Percentiles rank a stretch among this genome's conserved stretches.
These are phyloP conservation scores for Vicia villosa DNA, from an alignment of 306 rosid species.

Conservation along the genomic window DNA sequence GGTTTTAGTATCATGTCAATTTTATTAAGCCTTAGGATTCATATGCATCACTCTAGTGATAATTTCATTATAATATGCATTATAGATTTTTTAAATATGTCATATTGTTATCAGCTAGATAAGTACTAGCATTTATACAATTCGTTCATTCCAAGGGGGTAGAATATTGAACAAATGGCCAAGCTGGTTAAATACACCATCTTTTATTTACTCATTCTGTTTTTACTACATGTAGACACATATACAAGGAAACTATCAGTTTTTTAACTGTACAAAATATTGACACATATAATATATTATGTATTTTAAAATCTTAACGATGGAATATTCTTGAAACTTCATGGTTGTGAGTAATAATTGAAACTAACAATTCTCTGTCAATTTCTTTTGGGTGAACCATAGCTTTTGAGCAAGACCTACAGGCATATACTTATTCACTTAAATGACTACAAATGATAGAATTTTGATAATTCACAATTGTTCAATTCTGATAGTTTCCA, in stretches of 20 bases:
- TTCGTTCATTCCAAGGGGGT: not conserved
- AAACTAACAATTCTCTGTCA: constrained; percentile 12
- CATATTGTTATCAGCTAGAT: constrained; percentile 11
- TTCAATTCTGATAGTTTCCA: constrained; percentile 53
- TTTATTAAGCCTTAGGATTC: not conserved
- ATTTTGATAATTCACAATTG: constrained; percentile 22
- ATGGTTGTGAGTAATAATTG: constrained; percentile 14
- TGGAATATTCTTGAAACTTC: constrained; percentile 20
- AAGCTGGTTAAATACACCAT: constrained; percentile 14
- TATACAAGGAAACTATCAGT: not conserved
- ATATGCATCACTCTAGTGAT: not conserved
- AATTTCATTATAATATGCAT: constrained; percentile 12
- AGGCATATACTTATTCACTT: constrained; percentile 1
- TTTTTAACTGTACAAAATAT: not conserved
- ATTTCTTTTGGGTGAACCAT: constrained; percentile 13
- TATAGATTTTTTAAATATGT: constrained; percentile 14
- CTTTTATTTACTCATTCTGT: constrained; percentile 9
- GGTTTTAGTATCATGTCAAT: not conserved
- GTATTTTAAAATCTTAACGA: constrained; percentile 22
- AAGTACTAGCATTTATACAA: constrained; percentile 21
- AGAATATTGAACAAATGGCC: constrained; percentile 9
- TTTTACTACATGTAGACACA: not conserved
- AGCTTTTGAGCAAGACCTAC: constrained; percentile 3
- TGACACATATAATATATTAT: constrained; percentile 23
- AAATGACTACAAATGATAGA: constrained; percentile 26